Base-by-base conservation (phyloP, 257 asterid species). In the Scutellaria galericulata region DNA sequence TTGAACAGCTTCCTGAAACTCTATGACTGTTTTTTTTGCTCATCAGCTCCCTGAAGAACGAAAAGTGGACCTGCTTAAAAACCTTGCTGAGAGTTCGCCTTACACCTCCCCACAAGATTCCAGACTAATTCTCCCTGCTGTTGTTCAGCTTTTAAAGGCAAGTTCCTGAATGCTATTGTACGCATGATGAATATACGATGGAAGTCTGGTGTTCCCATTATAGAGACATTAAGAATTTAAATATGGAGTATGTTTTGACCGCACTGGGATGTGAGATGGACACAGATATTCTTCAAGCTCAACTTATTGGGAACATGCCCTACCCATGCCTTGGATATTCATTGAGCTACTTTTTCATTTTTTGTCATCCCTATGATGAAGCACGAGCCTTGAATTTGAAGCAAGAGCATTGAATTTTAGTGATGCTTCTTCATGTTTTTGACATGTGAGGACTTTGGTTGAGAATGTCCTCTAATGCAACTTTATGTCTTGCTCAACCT, bases 1-100 rank as follows among this genome's bases (percentile, higher is more conserved):
- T 54, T 62, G 56, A 67, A 9, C 48, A 53, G 14, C 72, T 71
- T 40, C 41, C 57, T 37, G 60, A 84, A 18, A 14, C 48, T 68
- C 27, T 42, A 55, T 77, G 66, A 71, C 58, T 79, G 63, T 37
- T n/a, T 9, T 52, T 31, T 72, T 78, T 78, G 66, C 69, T 71
- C 76, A 57, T 77, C 89, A 93, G 98, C 95, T 93, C 81, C 96
- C 98, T 41, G 97, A 86, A 76, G 97, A 80, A 68, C 91, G 95
- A 40, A 93, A 89, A 82, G 95, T 82, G 65, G 98, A 93, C 86
- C 91, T 93, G 83, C 93, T 93, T 75, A 93, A 93, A 86, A 87
- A 88, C 82, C 96, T 93, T 70, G 95, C 97, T 52, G 98, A 93
- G 85, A 82, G 96, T 71, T 89, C 98, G 22, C 95, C 98, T 74